These are phyloP conservation scores for Colletotrichum spaethianum DNA, from an alignment of 2,329 filamentous ascomycete species.

Conservation along the genomic window DNA sequence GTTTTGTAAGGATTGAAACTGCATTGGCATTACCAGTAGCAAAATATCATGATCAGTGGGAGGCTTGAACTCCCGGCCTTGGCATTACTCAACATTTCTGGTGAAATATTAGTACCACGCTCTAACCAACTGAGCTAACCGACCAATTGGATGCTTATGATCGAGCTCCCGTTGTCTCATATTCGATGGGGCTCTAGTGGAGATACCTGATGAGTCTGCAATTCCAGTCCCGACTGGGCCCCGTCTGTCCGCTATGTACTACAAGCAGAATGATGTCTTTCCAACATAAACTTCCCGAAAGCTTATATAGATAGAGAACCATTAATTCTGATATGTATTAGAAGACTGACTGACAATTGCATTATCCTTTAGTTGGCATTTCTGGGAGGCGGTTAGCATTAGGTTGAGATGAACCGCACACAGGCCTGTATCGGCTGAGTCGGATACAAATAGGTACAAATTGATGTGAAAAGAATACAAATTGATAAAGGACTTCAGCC, in stretches of 20 bases:
- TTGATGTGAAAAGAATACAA: neutral
- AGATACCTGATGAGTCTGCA: slow-evolving; percentile 9
- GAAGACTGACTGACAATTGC: too few species aligned
- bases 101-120: slow-evolving; percentile 41
- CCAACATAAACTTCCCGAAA: neutral
- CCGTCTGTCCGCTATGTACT: neutral
- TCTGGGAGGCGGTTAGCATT: too few species aligned
- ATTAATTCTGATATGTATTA: too few species aligned
- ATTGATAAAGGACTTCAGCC: neutral
- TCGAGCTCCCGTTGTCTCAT: accelerated
- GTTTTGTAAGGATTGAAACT: too few species aligned
- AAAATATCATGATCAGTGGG: slow-evolving; percentile 36
- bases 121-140: slow-evolving; percentile 42
- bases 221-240: neutral
- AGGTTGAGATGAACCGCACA: neutral
- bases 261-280: neutral
- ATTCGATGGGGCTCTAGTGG: slow-evolving; percentile 3
- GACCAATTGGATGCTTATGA: slow-evolving; percentile 7
- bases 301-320: too few species aligned
- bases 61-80: slow-evolving; percentile 42
- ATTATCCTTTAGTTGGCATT: neutral
- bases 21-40: neutral
- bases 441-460: neutral
- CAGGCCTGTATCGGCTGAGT: neutral
- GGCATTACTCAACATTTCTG: slow-evolving; percentile 35